Conservation (phyloP, 768 basidiomycete genomes). For the Lentinula sp. region DNA sequence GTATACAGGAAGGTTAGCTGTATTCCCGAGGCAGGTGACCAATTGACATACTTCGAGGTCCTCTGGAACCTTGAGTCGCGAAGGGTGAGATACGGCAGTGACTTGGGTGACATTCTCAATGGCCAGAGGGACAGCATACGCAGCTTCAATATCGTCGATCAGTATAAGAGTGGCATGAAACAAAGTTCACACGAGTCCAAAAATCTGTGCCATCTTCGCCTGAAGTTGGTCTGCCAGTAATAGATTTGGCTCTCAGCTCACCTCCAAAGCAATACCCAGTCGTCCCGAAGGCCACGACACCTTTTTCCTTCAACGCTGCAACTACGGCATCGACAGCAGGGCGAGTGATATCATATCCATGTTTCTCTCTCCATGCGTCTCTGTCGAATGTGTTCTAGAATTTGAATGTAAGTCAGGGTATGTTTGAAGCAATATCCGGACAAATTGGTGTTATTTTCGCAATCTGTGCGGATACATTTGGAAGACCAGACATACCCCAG, state of each 20-base stretch:
- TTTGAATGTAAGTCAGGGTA: not conserved
- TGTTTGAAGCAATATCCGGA: not conserved
- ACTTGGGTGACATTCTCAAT: constrained; percentile 19
- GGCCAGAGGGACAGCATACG: constrained; percentile 23
- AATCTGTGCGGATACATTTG: too few relatives aligned
- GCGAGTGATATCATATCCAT: constrained; percentile 24
- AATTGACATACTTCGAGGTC: constrained; percentile 20
- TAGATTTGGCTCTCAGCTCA: not conserved
- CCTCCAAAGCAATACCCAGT: constrained; percentile 39
- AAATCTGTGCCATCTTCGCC: not conserved
- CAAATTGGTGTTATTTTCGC: not conserved
- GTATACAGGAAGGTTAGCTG: not conserved
- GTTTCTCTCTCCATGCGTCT: constrained; percentile 25
- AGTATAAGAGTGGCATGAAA: constrained; percentile 2
- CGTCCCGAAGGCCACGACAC: constrained; percentile 32
- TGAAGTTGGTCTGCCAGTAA: not conserved
- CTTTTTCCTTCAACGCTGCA: constrained; percentile 14
- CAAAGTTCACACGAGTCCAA: not conserved
- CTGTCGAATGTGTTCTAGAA: constrained; percentile 18
- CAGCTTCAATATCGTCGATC: constrained; percentile 13
- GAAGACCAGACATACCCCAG: not conserved
- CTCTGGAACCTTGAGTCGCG: constrained; percentile 20
- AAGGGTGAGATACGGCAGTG: constrained; percentile 24
- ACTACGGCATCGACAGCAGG: constrained; percentile 31
- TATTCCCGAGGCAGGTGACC: not conserved